These are phyloP conservation scores for Penicilliopsis zonata DNA, from an alignment of 495 filamentous ascomycete genomes.

Conservation along the genomic window DNA sequence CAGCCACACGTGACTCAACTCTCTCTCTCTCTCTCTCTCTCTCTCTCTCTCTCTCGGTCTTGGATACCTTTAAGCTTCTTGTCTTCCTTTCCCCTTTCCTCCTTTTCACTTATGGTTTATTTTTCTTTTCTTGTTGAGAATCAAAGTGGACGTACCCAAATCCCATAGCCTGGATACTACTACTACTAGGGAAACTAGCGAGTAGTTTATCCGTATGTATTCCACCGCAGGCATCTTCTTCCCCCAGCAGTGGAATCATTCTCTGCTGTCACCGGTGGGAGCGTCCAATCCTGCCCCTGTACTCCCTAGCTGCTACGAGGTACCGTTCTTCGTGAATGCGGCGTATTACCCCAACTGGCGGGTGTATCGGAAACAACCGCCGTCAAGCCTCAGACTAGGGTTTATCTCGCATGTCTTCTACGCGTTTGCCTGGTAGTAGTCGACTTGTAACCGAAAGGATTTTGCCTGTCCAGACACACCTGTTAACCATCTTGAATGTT, in stretches of 20 bases:
- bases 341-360: slow-evolving; percentile 88
- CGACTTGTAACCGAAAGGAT: neutral
- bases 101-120: no score
- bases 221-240: neutral
- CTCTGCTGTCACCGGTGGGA: neutral
- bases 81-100: no score
- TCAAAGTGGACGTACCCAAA: no score
- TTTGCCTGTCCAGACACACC: neutral
- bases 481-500: slow-evolving; percentile 16
- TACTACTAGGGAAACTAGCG: no score
- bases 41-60: no score
- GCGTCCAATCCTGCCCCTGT: neutral
- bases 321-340: slow-evolving; percentile 48
- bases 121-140: no score
- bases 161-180: no score
- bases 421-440: slow-evolving; percentile 61
- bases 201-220: neutral
- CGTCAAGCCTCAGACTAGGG: slow-evolving; percentile 60
- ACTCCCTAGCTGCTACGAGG: slow-evolving; percentile 18
- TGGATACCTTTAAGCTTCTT: no score
- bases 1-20: no score
- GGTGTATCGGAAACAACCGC: slow-evolving; percentile 66
- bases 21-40: no score
- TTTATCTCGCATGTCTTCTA: slow-evolving; percentile 75
- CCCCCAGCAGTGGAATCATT: neutral